Evolutionary conservation across 805 yeast species (phyloP), one percentile per base, ranked within the genome.

Genomic region (Maudiozyma barnettii): DNA sequence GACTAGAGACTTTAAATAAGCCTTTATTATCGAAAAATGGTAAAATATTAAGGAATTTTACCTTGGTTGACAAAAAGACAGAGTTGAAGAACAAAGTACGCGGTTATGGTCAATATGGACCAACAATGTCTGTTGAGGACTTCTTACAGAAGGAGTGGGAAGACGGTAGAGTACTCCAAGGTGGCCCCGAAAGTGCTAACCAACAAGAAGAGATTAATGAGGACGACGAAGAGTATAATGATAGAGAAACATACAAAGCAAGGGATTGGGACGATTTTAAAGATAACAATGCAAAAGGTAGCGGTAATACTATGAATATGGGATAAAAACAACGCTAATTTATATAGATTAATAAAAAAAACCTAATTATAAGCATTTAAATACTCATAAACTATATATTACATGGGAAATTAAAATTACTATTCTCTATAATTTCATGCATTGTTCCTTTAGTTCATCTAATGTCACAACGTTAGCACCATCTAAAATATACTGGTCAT

Each of bases 91-190:
- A 72, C 30, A 77, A 81, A 56, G 96, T 90, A 0, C 79, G 77
- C 55, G 96, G 97, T 1, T 87, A 95, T 2, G 99, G 97, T 1
- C 97, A 93, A 65, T 79, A 75, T 22, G 72, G 91, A 26, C 99
- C 99, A 2, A 87, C 97, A 0, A 87, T 93, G 93, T 72, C 95
- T 0, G 89, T 93, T 0, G 99, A 93, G 53, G 97, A 93, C 56
- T 82, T 84, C 51, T 70, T 93, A 45, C 95, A 89, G 43, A 79
- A 87, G 55, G 99, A 93, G 61, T 70, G 85, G 51, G 80, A 81
- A 18, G 81, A 84, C 56, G 96, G 96, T 2, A 90, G 91, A 47
- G 84, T 90, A 73, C 71, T 77, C 37, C 69, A 70, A 58, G 60
- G 78, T 65, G 60, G 80, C 64, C 59, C 69, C 59, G 45, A 58